Evolutionary conservation across 2,329 filamentous ascomycete genomes (phyloP).

Genomic region (Leptographium wingfieldii): DNA sequence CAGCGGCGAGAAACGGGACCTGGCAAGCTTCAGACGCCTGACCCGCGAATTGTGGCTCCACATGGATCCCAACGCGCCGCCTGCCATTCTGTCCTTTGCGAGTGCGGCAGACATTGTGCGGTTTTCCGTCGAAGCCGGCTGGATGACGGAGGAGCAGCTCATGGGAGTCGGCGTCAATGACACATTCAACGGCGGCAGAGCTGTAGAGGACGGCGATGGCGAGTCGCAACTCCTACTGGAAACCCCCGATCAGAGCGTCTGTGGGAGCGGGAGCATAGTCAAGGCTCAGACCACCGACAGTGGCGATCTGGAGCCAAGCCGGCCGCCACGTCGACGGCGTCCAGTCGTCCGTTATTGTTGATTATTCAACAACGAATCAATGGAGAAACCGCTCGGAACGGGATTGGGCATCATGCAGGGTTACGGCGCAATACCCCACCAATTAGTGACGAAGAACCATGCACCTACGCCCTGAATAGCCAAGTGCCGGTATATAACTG

Average conservation of each 20-base stretch:
- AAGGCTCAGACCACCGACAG: constrained; percentile 9
- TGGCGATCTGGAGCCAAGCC: constrained; percentile 8
- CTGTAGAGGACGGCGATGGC: background rate
- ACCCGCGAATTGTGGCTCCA: constrained; percentile 42
- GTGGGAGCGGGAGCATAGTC: constrained; percentile 11
- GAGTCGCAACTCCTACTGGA: background rate
- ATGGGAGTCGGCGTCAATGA: constrained; percentile 16
- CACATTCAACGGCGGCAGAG: background rate
- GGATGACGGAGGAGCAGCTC: constrained; percentile 42
- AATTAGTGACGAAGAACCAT: no score
- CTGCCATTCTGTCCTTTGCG: constrained; percentile 35
- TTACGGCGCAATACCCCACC: no score
- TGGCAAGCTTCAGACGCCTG: constrained; percentile 31
- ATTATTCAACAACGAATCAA: background rate
- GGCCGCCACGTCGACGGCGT: constrained; percentile 12
- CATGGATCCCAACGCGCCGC: constrained; percentile 37
- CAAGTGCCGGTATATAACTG: no score
- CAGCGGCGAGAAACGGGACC: constrained; percentile 30
- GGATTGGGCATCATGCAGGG: background rate
- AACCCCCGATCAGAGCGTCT: background rate
- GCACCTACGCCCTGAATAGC: no score
- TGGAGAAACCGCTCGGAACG: background rate
- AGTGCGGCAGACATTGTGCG: constrained; percentile 43
- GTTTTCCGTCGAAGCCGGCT: constrained; percentile 45
- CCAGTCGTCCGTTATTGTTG: constrained; percentile 3